These are phyloP conservation scores for Tetrapyrgos nigripes DNA, from an alignment of 1,284 basidiomycete genomes.

Conservation along the genomic window DNA sequence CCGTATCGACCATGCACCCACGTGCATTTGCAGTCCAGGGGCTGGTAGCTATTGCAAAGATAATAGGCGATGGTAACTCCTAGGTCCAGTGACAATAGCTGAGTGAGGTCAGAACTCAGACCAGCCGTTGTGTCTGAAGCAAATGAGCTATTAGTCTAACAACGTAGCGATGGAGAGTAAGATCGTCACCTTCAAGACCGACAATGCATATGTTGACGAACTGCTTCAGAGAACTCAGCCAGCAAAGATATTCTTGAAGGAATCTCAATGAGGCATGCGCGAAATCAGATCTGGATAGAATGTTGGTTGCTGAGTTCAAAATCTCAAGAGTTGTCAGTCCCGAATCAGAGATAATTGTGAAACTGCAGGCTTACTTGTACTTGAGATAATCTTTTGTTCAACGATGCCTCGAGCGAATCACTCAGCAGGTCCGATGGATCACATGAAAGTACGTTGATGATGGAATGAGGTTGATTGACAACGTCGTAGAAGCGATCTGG, in stretches of 20 bases:
- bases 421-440: no score
- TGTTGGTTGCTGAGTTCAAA: no score
- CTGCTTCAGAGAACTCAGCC: not conserved
- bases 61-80: not conserved
- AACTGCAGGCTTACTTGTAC: not conserved
- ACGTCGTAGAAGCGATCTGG: no score
- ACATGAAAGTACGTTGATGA: no score
- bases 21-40: not conserved
- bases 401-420: no score
- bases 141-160: not conserved
- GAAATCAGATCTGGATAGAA: no score
- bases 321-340: no score
- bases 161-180: not conserved
- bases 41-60: not conserved
- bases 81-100: not conserved
- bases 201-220: not conserved
- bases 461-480: no score
- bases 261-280: no score
- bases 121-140: no score
- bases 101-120: not conserved
- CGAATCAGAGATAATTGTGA: not conserved
- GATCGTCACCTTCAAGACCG: not conserved
- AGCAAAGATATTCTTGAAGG: not conserved
- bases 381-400: no score
- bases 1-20: not conserved